Evolutionary conservation across 2,329 filamentous ascomycete species (phyloP).

Genomic region (Nectriaceae sp.): DNA sequence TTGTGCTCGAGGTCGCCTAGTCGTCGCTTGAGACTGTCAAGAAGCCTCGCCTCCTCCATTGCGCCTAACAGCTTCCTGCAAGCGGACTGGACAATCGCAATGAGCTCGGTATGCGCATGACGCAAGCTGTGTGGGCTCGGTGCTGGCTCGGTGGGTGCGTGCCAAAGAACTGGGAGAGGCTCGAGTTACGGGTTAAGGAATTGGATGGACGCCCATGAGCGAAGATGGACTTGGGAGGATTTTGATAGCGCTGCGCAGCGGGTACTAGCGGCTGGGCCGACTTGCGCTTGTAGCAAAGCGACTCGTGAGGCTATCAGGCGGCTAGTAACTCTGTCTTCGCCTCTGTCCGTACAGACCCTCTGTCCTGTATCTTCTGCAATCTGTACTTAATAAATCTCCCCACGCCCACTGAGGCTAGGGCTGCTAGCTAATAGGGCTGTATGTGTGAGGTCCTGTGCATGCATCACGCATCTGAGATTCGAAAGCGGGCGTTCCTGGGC

Average conservation of each 20-base stretch:
- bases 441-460: neutral
- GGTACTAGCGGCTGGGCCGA: slow-evolving; percentile 1
- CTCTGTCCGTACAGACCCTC: too few relatives aligned
- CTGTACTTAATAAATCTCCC: too few relatives aligned
- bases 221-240: neutral
- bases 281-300: neutral
- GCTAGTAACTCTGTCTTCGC: neutral
- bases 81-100: slow-evolving; percentile 31
- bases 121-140: slow-evolving; percentile 30
- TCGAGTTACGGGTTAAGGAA: neutral
- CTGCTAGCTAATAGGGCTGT: neutral
- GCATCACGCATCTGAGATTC: neutral
- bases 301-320: neutral
- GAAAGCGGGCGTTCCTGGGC: slow-evolving; percentile 1
- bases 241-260: slow-evolving; percentile 2
- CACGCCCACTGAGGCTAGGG: too few relatives aligned
- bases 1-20: slow-evolving; percentile 58
- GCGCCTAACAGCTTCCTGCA: slow-evolving; percentile 35
- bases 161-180: neutral
- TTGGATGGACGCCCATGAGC: neutral
- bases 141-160: neutral
- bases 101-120: slow-evolving; percentile 39
- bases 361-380: too few relatives aligned
- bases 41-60: slow-evolving; percentile 47
- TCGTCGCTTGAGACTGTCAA: slow-evolving; percentile 54